phyloP scores from a whole-genome alignment of 192 early-diverging fungal genomes.

The Funneliformis mosseae region DNA sequence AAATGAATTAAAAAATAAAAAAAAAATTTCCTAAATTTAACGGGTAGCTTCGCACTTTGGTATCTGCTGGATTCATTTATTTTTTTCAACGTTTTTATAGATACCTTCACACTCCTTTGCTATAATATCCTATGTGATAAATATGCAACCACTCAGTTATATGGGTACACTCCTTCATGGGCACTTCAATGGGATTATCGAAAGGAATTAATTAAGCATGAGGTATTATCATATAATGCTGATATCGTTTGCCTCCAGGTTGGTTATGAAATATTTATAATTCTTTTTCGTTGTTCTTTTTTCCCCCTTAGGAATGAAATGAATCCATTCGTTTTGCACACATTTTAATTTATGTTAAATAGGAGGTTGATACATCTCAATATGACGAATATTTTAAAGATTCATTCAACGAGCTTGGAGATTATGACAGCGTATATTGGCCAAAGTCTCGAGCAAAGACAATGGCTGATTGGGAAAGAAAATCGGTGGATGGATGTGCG shows the following conservation, averaged over 20 bases:
- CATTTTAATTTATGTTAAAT: conserved; percentile 10
- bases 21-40: neutral
- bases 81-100: conserved; percentile 47
- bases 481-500: conserved; percentile 92
- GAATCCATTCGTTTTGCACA: conserved; percentile 4
- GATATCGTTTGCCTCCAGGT: conserved; percentile 94
- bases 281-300: conserved; percentile 22
- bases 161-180: conserved; percentile 96
- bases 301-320: neutral
- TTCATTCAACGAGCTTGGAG: conserved; percentile 65
- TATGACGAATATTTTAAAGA: conserved; percentile 88
- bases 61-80: conserved; percentile 11
- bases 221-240: conserved; percentile 83
- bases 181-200: conserved; percentile 93
- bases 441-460: conserved; percentile 94
- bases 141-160: conserved; percentile 85
- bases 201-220: conserved; percentile 82
- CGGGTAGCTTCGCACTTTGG: conserved; percentile 3
- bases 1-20: conserved; percentile 13
- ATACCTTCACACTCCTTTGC: conserved; percentile 85
- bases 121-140: conserved; percentile 93
- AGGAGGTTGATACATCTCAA: conserved; percentile 88
- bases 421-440: conserved; percentile 91
- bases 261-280: neutral
- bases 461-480: conserved; percentile 88